phyloP scores from a whole-genome alignment of 2,329 filamentous ascomycete species.

The Diaporthe ampelina region DNA sequence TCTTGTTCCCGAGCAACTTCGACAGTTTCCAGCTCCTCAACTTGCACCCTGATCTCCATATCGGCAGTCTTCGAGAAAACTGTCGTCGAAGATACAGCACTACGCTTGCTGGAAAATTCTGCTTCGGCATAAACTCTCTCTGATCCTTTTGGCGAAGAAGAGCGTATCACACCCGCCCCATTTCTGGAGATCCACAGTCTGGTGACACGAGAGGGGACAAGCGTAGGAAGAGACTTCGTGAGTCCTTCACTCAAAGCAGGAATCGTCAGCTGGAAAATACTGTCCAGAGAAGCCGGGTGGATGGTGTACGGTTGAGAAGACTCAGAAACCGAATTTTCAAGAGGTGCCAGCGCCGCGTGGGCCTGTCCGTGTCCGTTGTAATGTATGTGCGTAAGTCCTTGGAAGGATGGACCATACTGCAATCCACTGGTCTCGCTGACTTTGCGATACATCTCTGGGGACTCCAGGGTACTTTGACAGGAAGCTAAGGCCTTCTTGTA shows the following conservation, averaged over 20 bases:
- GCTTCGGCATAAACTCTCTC: background rate
- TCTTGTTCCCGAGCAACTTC: background rate
- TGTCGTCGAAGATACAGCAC: background rate
- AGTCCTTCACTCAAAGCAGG: background rate
- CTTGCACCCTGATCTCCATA: background rate
- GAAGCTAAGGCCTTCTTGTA: background rate
- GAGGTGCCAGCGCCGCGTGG: background rate
- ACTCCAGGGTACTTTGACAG: background rate
- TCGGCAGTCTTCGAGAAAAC: background rate
- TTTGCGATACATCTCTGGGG: background rate
- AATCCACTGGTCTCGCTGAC: background rate
- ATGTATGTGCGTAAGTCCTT: background rate
- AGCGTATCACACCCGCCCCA: background rate
- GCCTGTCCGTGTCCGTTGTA: background rate
- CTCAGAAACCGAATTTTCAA: background rate
- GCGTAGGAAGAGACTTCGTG: background rate
- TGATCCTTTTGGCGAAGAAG: background rate
- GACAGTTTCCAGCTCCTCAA: background rate
- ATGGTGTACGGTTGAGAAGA: background rate
- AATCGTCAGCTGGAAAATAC: conserved; percentile 5
- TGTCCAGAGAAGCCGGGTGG: background rate
- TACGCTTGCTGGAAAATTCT: background rate
- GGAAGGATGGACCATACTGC: conserved; percentile 18
- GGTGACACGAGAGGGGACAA: background rate
- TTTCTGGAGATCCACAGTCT: conserved; percentile 5